Evolutionary conservation across 2,329 filamentous ascomycete species (phyloP), one percentile per base, ranked within the genome.

Genomic region (Fusarium ambrosium): DNA sequence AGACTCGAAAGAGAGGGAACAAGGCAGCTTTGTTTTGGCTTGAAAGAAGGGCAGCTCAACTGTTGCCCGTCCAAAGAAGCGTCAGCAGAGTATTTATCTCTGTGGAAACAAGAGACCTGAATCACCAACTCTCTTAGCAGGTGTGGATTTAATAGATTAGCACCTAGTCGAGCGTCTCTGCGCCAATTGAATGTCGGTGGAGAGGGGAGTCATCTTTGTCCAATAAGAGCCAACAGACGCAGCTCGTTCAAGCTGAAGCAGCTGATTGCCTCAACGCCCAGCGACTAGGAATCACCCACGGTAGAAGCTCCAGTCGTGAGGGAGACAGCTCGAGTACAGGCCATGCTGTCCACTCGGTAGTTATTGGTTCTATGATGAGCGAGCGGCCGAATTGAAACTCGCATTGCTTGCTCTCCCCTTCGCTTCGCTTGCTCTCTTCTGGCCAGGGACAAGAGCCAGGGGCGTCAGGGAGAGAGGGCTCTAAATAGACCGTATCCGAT

Each of bases 361-460:
- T 29, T 29, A 58, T 60, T 62, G 55, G 58, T 58, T 51, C n/a
- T 32, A 36, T 27, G 41, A 45, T 45, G 41, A 34, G 24, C 43
- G 41, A 34, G 24, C 43, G 27, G 16, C 29, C 59, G 32, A 51
- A 51, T 62, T 60, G 55, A 62, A 62, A 66, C 51, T 41, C 37
- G 48, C 29, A 36, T 51, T 36, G 64, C n/a, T 29, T 55, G 32
- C 56, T 63, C 16, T 41, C 51, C 43, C 66, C 27, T 9, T 9
- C 8, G 6, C 22, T 24, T 24, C 22, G 22, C 22, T 24, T 24
- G 68, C 58, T 39, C 59, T 71, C 24, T 64, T n/a, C 41, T 27
- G 55, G 27, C 41, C 41, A 29, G 41, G 18, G 60, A 37, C 60
- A 45, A 62, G 53, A 58, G 70, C 36, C 24, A 64, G 62, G 70